Evolutionary conservation across 352 stramenopile genomes (phyloP), one percentile per base, ranked within the genome.

Genomic region (Phytophthora litchii): DNA sequence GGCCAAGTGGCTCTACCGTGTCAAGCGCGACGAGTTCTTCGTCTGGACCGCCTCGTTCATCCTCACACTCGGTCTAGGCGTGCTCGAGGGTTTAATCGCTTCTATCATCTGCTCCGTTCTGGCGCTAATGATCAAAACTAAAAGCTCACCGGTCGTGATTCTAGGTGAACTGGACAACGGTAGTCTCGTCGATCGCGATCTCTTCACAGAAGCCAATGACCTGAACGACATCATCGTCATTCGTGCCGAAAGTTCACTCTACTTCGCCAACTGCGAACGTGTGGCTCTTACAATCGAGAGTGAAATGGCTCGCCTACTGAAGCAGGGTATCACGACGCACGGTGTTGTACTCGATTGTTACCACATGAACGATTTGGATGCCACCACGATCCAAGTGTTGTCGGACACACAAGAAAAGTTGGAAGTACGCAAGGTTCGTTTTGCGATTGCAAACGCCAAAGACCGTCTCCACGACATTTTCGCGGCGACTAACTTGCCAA

Each of bases 1-100:
- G 67, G 86, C 88, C 41, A 86, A 85, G 41, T 84, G 85, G 59
- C 75, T 97, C 3, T 97, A 78, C 60, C 49, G 57, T 1, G 65
- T 80, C 36, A 74, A 72, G 41, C 70, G 65, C 16, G 70, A 82
- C 34, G 75, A 85, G 48, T 85, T 80, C 47, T 72, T 65, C 47
- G 72, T 82, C 14, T 82, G 76, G 72, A 27, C 51, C 10, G 55
- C 55, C 1, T 80, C 72, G 17, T 83, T 86, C 60, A 44, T 78
- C 36, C 44, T 81, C 13, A 84, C 75, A 13, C 54, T 82, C 6
- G 60, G 60, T 1, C 51, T 85, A 2, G 75, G 75, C 9, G 74
- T 85, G 25, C 66, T 82, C 13, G 48, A 74, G 16, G 75, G 75
- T 2, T 55, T 85, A 9, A 70, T 79, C 23, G 67, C 56, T 5